A percentile compares a stretch with the other conserved stretches of the same genome.
phyloP scores from a whole-genome alignment of 1,284 basidiomycete species.

The Cryptococcus sp. region DNA sequence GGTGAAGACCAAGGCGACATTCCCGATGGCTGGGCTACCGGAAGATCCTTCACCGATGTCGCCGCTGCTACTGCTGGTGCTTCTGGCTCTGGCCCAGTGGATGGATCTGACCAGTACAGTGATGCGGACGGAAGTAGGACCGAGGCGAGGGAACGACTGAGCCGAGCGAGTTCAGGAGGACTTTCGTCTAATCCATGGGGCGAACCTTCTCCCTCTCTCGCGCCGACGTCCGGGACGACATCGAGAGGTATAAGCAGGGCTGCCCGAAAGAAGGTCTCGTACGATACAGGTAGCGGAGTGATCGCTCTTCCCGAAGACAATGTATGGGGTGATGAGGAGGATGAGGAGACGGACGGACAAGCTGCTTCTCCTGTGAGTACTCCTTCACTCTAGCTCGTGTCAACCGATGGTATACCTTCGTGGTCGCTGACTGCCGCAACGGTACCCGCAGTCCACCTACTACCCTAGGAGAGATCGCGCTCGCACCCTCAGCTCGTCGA shows the following conservation, averaged over 20 bases:
- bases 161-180: neutral
- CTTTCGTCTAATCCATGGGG: neutral
- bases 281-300: slow-evolving; percentile 60
- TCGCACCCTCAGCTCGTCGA: slow-evolving; percentile 13
- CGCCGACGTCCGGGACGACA: slow-evolving; percentile 2
- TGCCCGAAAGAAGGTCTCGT: slow-evolving; percentile 26
- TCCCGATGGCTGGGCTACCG: slow-evolving; percentile 35
- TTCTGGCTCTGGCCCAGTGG: slow-evolving; percentile 1
- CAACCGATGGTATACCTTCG: neutral
- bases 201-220: slow-evolving; percentile 23
- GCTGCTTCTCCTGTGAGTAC: slow-evolving; percentile 33
- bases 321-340: slow-evolving; percentile 64
- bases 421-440: neutral
- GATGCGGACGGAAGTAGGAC: too few relatives aligned
- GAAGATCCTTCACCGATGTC: slow-evolving; percentile 5
- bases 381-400: neutral
- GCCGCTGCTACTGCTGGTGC: neutral
- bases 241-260: neutral
- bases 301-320: slow-evolving; percentile 73
- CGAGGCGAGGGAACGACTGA: neutral
- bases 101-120: neutral
- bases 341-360: slow-evolving; percentile 51
- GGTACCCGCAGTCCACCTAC: slow-evolving; percentile 21
- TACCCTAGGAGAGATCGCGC: slow-evolving; percentile 32
- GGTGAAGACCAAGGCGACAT: slow-evolving; percentile 6